phyloP scores from a whole-genome alignment of 805 yeast genomes.

The Metschnikowia orientalis region DNA sequence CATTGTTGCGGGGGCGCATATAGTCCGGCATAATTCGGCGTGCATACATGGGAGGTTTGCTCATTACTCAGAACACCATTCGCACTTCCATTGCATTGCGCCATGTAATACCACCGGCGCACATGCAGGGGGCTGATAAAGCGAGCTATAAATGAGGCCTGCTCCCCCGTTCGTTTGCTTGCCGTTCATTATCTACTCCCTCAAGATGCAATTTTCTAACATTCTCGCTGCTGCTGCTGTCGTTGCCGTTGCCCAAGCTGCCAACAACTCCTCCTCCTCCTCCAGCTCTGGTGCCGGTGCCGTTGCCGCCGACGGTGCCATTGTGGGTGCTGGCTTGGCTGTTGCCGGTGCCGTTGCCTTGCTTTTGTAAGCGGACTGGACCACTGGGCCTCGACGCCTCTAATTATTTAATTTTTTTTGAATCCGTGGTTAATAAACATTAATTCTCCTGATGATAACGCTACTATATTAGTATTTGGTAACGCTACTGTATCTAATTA shows the following conservation, averaged over 20 bases:
- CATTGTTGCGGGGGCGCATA: conserved; percentile 2
- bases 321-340: conserved; percentile 19
- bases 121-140: conserved; percentile 2
- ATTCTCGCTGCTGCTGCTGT: conserved; percentile 16
- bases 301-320: conserved; percentile 12
- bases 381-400: no score
- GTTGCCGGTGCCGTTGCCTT: conserved; percentile 20
- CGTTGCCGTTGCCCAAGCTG: conserved; percentile 22
- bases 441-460: no score
- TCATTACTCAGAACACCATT: no score
- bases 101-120: neutral
- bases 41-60: no score
- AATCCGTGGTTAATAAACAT: no score
- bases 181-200: neutral
- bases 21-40: no score
- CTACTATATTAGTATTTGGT: no score
- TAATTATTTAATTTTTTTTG: no score
- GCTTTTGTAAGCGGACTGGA: conserved; percentile 14
- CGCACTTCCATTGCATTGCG: conserved; percentile 7
- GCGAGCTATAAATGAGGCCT: conserved; percentile 3
- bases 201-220: conserved; percentile 21
- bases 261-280: conserved; percentile 17
- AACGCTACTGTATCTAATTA: no score
- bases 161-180: neutral
- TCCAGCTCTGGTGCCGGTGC: conserved; percentile 16